Conservation (phyloP, 441 rosid genomes). For the Corymbia citriodora region DNA sequence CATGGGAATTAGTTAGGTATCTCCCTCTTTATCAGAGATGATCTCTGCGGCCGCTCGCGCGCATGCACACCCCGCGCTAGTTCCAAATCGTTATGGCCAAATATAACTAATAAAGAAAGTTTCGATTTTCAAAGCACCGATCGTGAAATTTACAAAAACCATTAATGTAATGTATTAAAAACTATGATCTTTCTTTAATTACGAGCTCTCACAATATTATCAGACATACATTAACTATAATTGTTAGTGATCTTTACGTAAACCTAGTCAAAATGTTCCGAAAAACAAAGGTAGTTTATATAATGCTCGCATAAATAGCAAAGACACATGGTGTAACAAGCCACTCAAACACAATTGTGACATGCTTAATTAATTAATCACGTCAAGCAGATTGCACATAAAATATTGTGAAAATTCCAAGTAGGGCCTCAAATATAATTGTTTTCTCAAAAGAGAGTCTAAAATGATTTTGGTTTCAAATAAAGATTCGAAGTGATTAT, state of each 20-base stretch:
- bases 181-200: too few relatives aligned
- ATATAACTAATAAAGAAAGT: background rate
- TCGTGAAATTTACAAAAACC: background rate
- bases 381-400: background rate
- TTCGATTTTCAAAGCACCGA: too few relatives aligned
- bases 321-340: background rate
- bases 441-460: too few relatives aligned
- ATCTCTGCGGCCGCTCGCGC: background rate
- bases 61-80: background rate
- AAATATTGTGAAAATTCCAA: background rate
- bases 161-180: background rate
- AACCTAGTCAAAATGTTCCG: background rate
- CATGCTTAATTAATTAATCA: background rate
- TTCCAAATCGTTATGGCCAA: background rate
- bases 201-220: background rate
- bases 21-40: background rate
- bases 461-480: too few relatives aligned
- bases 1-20: too few relatives aligned
- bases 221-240: background rate
- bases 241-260: background rate
- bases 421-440: too few relatives aligned
- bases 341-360: background rate
- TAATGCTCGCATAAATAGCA: rapidly evolving
- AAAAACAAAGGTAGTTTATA: background rate
- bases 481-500: too few relatives aligned